Evolutionary conservation across 805 yeast genomes (phyloP), one percentile per base, ranked within the genome.

Genomic region (Starmerella geochares): DNA sequence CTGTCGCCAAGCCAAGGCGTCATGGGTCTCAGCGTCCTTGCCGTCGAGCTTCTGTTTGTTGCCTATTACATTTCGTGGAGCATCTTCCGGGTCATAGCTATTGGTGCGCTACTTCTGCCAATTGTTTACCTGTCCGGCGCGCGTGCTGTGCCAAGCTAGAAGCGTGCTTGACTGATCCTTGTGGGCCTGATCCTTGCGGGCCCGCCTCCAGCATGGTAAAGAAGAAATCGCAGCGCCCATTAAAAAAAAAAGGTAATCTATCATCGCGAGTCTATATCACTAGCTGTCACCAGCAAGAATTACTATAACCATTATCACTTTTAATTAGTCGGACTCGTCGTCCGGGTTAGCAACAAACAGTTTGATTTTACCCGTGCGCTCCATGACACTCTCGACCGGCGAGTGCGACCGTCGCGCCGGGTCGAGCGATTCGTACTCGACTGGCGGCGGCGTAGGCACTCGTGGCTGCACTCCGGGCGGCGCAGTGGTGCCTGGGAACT

Each of bases 41-140:
- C 80, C 43, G 63, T 74, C 53, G 87, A 83, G 64, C 59, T 62
- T 27, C 67, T 72, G 11, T 80, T 83, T 52, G 60, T 76, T 52
- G 72, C 69, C 53, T 83, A 83, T 66, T 83, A 73, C 65, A 61
- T 75, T 57, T 75, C 77, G 17, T 70, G 77, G 31, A 71, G 81
- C 14, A 80, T 83, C 36, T 83, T 83, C 64, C 68, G 71, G 16
- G 74, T 86, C 6, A 60, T 83, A 35, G 67, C 69, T 54, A 70
- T 76, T 53, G 62, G 69, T 19, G 68, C 70, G 6, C 58, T 78
- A 20, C 65, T 81, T 48, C 75, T 74, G 3, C 71, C 78, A 1
- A 72, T 82, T 29, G 69, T 80, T 27, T 61, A 83, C 78, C 47
- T 92, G 92, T 13, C 36, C 10, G 25, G 27, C 11, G 19, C 14